Evolutionary conservation across 2,329 filamentous ascomycete genomes (phyloP).

Genomic region (Diaporthe capsici): DNA sequence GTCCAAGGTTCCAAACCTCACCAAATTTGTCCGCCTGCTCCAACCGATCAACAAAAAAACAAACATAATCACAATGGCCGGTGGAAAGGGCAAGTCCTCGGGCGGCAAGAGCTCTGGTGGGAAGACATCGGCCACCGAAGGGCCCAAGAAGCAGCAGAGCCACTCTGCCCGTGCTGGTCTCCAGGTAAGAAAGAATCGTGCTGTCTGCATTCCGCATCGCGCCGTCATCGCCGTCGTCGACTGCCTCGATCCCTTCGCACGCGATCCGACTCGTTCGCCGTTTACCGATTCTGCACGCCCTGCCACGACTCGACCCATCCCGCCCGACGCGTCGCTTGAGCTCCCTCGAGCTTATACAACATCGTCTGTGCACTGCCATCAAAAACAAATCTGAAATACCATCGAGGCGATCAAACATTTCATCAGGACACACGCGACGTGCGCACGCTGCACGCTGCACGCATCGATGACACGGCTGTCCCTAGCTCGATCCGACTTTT

Average conservation of each 20-base stretch:
- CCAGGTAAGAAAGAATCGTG: constrained; percentile 77
- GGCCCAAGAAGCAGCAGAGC: constrained; percentile 90
- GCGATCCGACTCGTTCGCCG: constrained; percentile 40
- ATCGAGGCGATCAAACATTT: not conserved
- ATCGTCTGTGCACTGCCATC: constrained; percentile 7
- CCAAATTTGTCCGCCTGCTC: not conserved
- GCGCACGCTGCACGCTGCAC: not conserved
- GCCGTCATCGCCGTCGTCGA: not conserved
- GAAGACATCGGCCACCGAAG: constrained; percentile 77
- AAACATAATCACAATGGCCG: constrained; percentile 68
- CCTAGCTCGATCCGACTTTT: not conserved
- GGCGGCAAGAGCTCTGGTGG: constrained; percentile 91
- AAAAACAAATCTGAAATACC: not conserved
- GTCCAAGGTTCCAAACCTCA: not conserved
- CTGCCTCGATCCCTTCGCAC: constrained; percentile 3
- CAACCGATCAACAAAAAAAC: constrained; percentile 3
- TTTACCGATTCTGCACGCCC: constrained; percentile 37
- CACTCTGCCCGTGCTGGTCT: constrained; percentile 95
- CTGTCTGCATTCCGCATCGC: not conserved
- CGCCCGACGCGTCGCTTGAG: constrained; percentile 37
- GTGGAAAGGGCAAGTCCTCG: constrained; percentile 93
- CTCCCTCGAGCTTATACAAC: constrained; percentile 25
- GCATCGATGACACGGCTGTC: not conserved
- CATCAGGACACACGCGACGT: not conserved
- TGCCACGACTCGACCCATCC: constrained; percentile 25